Percentiles rank a stretch among this genome's conserved stretches.
Conservation (phyloP, 192 early-diverging fungal species). For the Coemansia sp. region DNA sequence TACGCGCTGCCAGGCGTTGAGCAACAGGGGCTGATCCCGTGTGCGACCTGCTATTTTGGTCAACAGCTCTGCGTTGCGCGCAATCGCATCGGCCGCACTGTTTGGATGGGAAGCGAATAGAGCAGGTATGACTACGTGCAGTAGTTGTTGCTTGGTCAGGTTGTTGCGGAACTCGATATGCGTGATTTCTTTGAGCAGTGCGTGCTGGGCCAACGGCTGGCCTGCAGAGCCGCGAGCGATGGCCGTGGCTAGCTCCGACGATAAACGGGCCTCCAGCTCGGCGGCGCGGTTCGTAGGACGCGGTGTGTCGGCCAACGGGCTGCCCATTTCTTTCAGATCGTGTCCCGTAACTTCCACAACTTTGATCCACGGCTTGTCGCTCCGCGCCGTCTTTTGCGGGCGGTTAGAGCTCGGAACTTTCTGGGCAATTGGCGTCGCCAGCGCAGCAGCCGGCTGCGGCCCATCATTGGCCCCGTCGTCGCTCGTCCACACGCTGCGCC, state of each 20-base stretch:
- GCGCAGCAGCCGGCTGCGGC: constrained; percentile 31
- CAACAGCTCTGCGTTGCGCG: constrained; percentile 27
- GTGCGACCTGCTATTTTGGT: constrained; percentile 36
- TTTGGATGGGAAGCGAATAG: constrained; percentile 42
- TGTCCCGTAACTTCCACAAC: constrained; percentile 40
- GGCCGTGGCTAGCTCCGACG: constrained; percentile 20
- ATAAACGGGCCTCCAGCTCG: constrained; percentile 32
- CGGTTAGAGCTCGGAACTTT: constrained; percentile 25
- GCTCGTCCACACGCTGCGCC: constrained; percentile 19
- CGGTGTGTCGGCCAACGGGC: constrained; percentile 21
- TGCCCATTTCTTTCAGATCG: constrained; percentile 49
- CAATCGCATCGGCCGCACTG: constrained; percentile 24
- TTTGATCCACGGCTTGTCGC: constrained; percentile 48
- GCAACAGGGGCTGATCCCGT: constrained; percentile 45
- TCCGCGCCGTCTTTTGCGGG: constrained; percentile 13
- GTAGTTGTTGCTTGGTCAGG: constrained; percentile 74
- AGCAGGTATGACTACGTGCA: constrained; percentile 63
- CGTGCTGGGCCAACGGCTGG: constrained; percentile 35
- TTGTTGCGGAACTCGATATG: constrained; percentile 82
- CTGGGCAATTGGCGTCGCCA: constrained; percentile 36
- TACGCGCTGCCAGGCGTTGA: constrained; percentile 50
- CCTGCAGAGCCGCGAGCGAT: constrained; percentile 12
- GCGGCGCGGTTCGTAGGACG: constrained; percentile 27
- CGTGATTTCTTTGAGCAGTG: constrained; percentile 78
- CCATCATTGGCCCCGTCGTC: neutral